Evolutionary conservation across 1,284 basidiomycete species (phyloP).

Genomic region (Pascua guehoae): DNA sequence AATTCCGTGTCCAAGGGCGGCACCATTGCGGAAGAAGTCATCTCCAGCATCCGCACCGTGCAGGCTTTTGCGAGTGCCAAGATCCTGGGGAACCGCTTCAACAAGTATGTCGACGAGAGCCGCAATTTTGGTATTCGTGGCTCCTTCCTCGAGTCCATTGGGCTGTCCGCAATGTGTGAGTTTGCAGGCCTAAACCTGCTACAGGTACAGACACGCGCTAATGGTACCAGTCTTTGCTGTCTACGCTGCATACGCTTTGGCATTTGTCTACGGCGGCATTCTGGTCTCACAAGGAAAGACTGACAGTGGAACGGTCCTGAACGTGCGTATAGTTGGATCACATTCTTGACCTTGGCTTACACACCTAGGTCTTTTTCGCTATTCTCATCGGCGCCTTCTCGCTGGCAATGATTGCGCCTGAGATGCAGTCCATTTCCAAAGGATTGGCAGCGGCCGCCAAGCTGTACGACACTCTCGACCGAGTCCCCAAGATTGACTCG

Average conservation of each 20-base stretch:
- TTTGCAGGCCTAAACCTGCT: not conserved
- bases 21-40: slow-evolving; percentile 86
- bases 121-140: slow-evolving; percentile 62
- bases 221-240: slow-evolving; percentile 72
- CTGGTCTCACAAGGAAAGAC: slow-evolving; percentile 52
- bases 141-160: slow-evolving; percentile 63
- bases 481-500: slow-evolving; percentile 75
- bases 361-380: slow-evolving; percentile 60
- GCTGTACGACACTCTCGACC: slow-evolving; percentile 85
- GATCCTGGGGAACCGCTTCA: slow-evolving; percentile 66
- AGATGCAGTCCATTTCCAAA: slow-evolving; percentile 77
- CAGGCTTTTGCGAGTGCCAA: slow-evolving; percentile 87
- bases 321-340: slow-evolving; percentile 48
- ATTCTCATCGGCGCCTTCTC: slow-evolving; percentile 87
- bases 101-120: slow-evolving; percentile 60
- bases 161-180: slow-evolving; percentile 58
- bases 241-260: slow-evolving; percentile 55
- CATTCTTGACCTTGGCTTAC: not conserved
- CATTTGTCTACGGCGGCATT: slow-evolving; percentile 50
- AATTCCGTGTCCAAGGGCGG: slow-evolving; percentile 77
- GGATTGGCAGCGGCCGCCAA: slow-evolving; percentile 89
- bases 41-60: slow-evolving; percentile 56
- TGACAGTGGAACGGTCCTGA: slow-evolving; percentile 66
- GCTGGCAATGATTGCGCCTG: slow-evolving; percentile 62
- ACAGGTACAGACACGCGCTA: not conserved